These are phyloP conservation scores for Aotearoamyces nothofagi DNA, from an alignment of 2,329 filamentous ascomycete genomes.

Conservation along the genomic window DNA sequence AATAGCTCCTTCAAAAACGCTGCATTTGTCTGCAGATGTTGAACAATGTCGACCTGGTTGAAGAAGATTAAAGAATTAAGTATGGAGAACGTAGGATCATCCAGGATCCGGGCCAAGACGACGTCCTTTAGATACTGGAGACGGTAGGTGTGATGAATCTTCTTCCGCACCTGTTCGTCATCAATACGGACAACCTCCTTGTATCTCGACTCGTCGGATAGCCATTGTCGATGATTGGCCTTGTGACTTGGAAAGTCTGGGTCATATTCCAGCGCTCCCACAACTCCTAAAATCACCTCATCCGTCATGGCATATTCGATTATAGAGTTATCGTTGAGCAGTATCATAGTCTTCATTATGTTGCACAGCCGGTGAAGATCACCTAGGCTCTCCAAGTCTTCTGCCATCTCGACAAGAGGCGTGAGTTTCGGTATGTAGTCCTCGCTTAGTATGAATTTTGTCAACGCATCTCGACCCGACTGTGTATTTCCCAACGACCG, in stretches of 20 bases:
- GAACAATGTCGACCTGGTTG: constrained; percentile 95
- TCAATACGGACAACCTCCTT: constrained; percentile 94
- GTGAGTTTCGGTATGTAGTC: constrained; percentile 81
- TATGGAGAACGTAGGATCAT: constrained; percentile 94
- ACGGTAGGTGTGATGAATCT: constrained; percentile 94
- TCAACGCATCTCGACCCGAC: constrained; percentile 68
- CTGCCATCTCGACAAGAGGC: constrained; percentile 73
- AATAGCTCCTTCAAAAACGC: constrained; percentile 76
- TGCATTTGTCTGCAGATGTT: constrained; percentile 75
- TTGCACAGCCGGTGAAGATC: constrained; percentile 89
- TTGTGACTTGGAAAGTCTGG: constrained; percentile 97
- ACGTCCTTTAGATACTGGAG: constrained; percentile 96
- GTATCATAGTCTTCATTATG: constrained; percentile 92
- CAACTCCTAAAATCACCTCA: constrained; percentile 76
- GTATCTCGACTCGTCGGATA: constrained; percentile 76
- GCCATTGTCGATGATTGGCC: constrained; percentile 88
- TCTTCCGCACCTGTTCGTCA: constrained; percentile 64
- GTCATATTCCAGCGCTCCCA: constrained; percentile 93
- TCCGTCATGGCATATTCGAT: constrained; percentile 91
- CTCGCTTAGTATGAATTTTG: constrained; percentile 72
- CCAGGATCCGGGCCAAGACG: constrained; percentile 87
- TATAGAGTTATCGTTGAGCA: constrained; percentile 87
- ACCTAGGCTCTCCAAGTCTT: constrained; percentile 74
- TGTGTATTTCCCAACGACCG: constrained; percentile 61
- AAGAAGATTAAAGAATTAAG: constrained; percentile 98